phyloP scores from a whole-genome alignment of 2,329 filamentous ascomycete species.

The Cladosporium sp. region DNA sequence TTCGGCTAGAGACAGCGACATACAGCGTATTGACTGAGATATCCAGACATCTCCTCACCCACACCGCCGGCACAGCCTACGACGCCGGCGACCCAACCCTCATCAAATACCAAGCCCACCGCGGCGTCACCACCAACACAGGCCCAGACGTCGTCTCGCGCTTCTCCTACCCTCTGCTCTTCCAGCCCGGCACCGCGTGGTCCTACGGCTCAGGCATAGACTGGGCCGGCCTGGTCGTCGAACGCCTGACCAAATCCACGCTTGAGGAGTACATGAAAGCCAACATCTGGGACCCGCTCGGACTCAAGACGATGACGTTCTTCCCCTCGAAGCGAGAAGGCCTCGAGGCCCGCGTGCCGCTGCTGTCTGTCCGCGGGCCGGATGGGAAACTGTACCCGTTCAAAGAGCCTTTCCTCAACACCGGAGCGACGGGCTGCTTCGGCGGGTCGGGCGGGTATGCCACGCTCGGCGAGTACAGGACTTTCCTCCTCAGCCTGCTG shows the following conservation, averaged over 20 bases:
- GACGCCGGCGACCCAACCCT: conserved; percentile 42
- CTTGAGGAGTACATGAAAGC: conserved; percentile 48
- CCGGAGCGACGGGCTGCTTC: conserved; percentile 34
- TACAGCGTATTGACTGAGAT: background rate
- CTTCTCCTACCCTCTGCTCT: conserved; percentile 49
- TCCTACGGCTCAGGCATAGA: conserved; percentile 52
- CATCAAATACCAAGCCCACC: conserved; percentile 27
- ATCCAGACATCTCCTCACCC: conserved; percentile 48
- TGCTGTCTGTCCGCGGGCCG: conserved; percentile 25
- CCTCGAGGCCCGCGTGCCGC: conserved; percentile 26
- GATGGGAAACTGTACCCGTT: conserved; percentile 26
- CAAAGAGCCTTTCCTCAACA: conserved; percentile 26
- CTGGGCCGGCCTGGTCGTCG: conserved; percentile 56
- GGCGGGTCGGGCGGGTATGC: conserved; percentile 36
- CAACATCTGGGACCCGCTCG: conserved; percentile 49
- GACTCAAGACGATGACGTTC: conserved; percentile 39
- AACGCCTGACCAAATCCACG: conserved; percentile 46
- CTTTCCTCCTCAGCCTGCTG: conserved; percentile 50
- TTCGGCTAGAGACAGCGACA: background rate
- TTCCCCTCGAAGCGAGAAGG: conserved; percentile 26
- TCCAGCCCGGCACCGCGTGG: conserved; percentile 55
- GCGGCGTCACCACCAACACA: conserved; percentile 20
- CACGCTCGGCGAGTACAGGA: conserved; percentile 45
- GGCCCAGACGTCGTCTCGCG: conserved; percentile 43
- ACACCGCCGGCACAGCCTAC: conserved; percentile 53